Evolutionary conservation across 208 protist genomes (phyloP).

Genomic region (Leishmania mexicana): DNA sequence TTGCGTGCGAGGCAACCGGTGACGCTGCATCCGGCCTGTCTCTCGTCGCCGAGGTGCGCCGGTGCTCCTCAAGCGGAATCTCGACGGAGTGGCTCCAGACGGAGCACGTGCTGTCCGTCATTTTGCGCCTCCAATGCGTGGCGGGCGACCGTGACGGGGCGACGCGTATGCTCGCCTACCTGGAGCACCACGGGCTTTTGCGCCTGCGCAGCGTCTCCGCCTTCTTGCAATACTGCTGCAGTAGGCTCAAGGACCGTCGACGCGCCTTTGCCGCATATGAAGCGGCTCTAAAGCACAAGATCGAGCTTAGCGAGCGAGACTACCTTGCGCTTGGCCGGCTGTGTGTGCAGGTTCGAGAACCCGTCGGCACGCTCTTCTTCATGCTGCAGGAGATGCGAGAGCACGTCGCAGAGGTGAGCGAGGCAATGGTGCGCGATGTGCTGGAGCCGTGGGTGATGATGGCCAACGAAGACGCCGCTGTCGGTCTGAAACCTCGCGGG

Average conservation of each 20-base stretch:
- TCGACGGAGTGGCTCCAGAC: constrained; percentile 37
- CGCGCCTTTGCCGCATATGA: constrained; percentile 52
- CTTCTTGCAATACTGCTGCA: constrained; percentile 62
- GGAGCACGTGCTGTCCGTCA: constrained; percentile 63
- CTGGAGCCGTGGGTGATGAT: constrained; percentile 47
- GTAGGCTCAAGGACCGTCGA: constrained; percentile 8
- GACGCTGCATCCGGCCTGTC: constrained; percentile 37
- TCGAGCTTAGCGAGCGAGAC: constrained; percentile 52
- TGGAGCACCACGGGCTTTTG: constrained; percentile 50
- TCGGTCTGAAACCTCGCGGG: not conserved
- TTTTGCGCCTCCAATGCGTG: constrained; percentile 68
- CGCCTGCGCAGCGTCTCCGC: constrained; percentile 54
- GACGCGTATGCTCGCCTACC: constrained; percentile 58
- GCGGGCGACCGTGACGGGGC: constrained; percentile 45
- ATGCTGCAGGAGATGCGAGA: constrained; percentile 69
- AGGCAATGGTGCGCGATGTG: constrained; percentile 41
- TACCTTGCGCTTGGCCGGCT: constrained; percentile 52
- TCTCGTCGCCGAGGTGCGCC: constrained; percentile 50
- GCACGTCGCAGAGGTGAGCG: constrained; percentile 39
- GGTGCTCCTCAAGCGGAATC: constrained; percentile 5
- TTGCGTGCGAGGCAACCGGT: constrained; percentile 43
- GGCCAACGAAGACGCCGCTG: constrained; percentile 6
- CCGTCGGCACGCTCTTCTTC: constrained; percentile 43
- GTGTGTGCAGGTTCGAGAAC: constrained; percentile 49
- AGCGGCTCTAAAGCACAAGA: constrained; percentile 38